phyloP scores from a whole-genome alignment of 495 filamentous ascomycete genomes.

The Thermochaetoides thermophila region DNA sequence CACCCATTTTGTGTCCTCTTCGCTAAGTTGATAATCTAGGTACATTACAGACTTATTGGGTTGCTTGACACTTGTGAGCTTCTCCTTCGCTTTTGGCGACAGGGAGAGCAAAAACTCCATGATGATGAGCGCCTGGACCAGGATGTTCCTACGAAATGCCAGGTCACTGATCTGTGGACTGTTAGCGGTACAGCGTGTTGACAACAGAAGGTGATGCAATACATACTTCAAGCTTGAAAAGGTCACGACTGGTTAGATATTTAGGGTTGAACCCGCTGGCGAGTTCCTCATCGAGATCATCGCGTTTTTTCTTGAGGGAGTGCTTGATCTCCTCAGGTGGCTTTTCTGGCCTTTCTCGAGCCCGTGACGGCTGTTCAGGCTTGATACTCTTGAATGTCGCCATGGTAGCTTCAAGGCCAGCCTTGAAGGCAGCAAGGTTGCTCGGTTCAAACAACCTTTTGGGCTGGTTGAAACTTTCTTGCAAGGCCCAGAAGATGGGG shows the following conservation, averaged over 20 bases:
- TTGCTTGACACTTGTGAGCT: constrained; percentile 45
- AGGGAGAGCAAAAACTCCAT: constrained; percentile 86
- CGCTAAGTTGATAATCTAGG: constrained; percentile 50
- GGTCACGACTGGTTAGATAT: constrained; percentile 84
- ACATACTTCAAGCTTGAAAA: constrained; percentile 84
- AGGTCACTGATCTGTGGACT: constrained; percentile 64
- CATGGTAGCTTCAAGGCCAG: constrained; percentile 62
- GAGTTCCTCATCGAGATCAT: constrained; percentile 43
- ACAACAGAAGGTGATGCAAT: not conserved
- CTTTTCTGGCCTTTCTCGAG: constrained; percentile 26
- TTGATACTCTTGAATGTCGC: constrained; percentile 64
- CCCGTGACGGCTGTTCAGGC: constrained; percentile 39
- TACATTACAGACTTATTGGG: constrained; percentile 82
- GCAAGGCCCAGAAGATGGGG: constrained; percentile 85
- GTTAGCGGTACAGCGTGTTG: constrained; percentile 6
- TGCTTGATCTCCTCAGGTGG: constrained; percentile 43
- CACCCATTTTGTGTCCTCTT: constrained; percentile 81
- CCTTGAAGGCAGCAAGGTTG: constrained; percentile 62
- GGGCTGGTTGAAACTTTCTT: constrained; percentile 82
- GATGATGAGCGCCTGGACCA: constrained; percentile 87
- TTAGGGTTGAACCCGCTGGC: constrained; percentile 84
- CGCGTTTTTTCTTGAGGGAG: constrained; percentile 60
- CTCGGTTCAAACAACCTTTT: constrained; percentile 58
- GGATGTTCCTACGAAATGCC: constrained; percentile 80
- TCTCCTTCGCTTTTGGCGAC: constrained; percentile 66